These are phyloP conservation scores for Phaeophleospora eucalypticola DNA, from an alignment of 2,329 filamentous ascomycete genomes.

Conservation along the genomic window DNA sequence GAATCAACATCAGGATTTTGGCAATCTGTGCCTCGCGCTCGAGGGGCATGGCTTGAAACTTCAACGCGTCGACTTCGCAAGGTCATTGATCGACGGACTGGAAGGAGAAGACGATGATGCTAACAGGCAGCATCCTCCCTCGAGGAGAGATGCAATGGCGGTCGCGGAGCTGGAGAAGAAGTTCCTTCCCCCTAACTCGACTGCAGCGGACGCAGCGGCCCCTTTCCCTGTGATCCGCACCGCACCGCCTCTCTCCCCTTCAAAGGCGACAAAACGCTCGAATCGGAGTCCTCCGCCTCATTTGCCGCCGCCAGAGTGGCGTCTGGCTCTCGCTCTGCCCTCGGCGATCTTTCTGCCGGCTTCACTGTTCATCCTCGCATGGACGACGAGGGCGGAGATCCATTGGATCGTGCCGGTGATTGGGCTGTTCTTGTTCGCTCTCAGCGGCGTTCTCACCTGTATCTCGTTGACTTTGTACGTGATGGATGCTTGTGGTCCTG, in stretches of 20 bases:
- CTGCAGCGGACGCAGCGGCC: too few species aligned
- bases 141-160: too few species aligned
- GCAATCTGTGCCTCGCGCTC: conserved; percentile 20
- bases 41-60: conserved; percentile 17
- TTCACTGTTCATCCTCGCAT: conserved; percentile 23
- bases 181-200: too few species aligned
- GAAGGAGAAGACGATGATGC: conserved; percentile 4
- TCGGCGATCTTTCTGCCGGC: too few species aligned
- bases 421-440: conserved; percentile 31
- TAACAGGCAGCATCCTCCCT: too few species aligned
- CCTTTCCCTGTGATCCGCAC: too few species aligned
- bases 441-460: conserved; percentile 22
- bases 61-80: conserved; percentile 21
- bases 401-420: conserved; percentile 50
- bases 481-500: conserved; percentile 51
- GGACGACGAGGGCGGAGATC: conserved; percentile 42
- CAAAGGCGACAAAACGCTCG: too few species aligned
- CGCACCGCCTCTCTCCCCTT: too few species aligned
- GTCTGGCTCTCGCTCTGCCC: conserved; percentile 19
- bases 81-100: conserved; percentile 20
- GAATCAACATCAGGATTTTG: conserved; percentile 19
- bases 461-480: conserved; percentile 39
- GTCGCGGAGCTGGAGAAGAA: too few species aligned
- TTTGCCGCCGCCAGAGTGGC: conserved; percentile 21
- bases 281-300: conserved; percentile 8